Percentiles rank a stretch among this genome's conserved stretches.
These are phyloP conservation scores for Meira miltonrushii DNA, from an alignment of 1,284 basidiomycete genomes.

Conservation along the genomic window DNA sequence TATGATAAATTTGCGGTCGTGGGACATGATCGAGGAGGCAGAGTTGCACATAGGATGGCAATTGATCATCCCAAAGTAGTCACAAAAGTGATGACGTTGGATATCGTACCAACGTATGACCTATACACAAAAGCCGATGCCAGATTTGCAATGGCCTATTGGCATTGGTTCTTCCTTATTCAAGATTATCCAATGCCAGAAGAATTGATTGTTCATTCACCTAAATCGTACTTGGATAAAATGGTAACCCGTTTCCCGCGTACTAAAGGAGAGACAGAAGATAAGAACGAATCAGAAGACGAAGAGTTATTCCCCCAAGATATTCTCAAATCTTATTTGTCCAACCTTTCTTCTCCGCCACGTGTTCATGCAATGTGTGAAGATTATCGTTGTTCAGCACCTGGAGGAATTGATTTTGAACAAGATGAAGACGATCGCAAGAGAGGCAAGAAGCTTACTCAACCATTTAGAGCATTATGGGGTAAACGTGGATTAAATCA, in stretches of 20 bases:
- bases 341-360: slow-evolving; percentile 26
- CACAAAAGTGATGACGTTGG: slow-evolving; percentile 50
- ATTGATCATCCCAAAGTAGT: slow-evolving; percentile 51
- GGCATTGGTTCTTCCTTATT: slow-evolving; percentile 55
- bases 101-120: slow-evolving; percentile 42
- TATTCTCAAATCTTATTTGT: slow-evolving; percentile 14
- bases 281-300: slow-evolving; percentile 1
- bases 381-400: slow-evolving; percentile 54
- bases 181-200: slow-evolving; percentile 51
- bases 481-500: slow-evolving; percentile 52
- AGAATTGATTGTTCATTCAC: slow-evolving; percentile 8
- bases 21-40: slow-evolving; percentile 54
- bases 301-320: slow-evolving; percentile 2
- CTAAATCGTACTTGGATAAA: background rate
- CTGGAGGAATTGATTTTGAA: slow-evolving; percentile 48
- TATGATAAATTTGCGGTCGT: slow-evolving; percentile 45
- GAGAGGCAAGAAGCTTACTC: slow-evolving; percentile 38
- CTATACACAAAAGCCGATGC: slow-evolving; percentile 52
- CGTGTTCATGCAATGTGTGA: slow-evolving; percentile 44
- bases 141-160: slow-evolving; percentile 43
- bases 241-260: background rate
- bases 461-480: slow-evolving; percentile 49
- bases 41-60: slow-evolving; percentile 53
- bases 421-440: slow-evolving; percentile 47
- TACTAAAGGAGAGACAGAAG: no score